Evolutionary conservation across 2,329 filamentous ascomycete species (phyloP), one percentile per base, ranked within the genome.

Genomic region (Calonectria pseudoturangicola): DNA sequence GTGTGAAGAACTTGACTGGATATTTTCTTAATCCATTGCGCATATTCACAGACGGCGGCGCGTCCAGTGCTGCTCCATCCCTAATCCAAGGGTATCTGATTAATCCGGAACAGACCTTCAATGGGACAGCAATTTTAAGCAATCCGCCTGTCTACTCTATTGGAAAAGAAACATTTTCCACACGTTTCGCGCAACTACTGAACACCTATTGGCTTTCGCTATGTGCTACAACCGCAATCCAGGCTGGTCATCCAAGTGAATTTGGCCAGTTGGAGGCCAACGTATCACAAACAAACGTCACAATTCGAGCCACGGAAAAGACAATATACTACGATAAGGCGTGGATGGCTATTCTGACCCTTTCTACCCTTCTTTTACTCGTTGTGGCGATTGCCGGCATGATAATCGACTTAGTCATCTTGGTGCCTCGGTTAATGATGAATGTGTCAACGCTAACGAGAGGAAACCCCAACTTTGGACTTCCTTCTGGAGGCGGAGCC

Each of bases 341-440:
- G n/a, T 67, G 65, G 65, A 45, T 67, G 65, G 27, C 21, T 4
- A 39, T 67, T 12, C 16, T 67, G 1, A 47, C 47, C 16, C 3
- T 43, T 2, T 67, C 65, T 0, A 56, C 65, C 6, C 25, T 67
- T 18, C 12, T 47, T 18, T 13, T 67, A 15, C 25, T 67, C 2
- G 6, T 68, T 16, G 51, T 68, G 5, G 33, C 50, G 1, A 21
- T 68, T 47, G 50, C 41, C 27, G 65, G 65, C 8, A 41, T 68
- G 18, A 41, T 68, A 10, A 27, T 47, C 16, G 65, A 68, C 28
- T n/a, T 48, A 27, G 6, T 68, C 13, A 58, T 68, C n/a, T 60
- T 21, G 39, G 65, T 68, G n/a, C 65, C 65, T 12, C 58, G 51
- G 5, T n/a, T 68, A n/a, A 68, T 58, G 65, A 68, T 68, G 65